These are phyloP conservation scores for Ampelomyces quisqualis DNA, from an alignment of 2,329 filamentous ascomycete genomes.

Conservation along the genomic window DNA sequence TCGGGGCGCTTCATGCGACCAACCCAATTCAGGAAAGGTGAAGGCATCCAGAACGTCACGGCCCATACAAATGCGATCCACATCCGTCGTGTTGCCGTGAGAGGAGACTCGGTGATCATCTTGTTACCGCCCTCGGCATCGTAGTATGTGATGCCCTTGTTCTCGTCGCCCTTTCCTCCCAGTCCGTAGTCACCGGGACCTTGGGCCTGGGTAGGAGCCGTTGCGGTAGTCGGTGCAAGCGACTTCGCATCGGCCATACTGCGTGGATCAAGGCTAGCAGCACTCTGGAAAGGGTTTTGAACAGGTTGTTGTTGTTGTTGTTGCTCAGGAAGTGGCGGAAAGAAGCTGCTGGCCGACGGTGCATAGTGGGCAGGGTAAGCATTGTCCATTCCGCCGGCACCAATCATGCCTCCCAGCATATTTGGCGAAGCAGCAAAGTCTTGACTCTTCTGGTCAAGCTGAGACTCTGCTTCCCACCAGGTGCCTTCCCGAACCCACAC, in stretches of 20 bases:
- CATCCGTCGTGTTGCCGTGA: constrained; percentile 63
- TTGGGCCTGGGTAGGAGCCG: constrained; percentile 48
- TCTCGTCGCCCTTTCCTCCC: constrained; percentile 77
- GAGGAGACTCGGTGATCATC: constrained; percentile 68
- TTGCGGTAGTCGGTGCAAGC: constrained; percentile 61
- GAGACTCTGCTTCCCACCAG: constrained; percentile 97
- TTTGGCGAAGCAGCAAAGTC: constrained; percentile 44
- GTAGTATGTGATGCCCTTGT: constrained; percentile 57
- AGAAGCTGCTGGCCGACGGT: constrained; percentile 63
- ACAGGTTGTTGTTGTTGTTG: constrained; percentile 58
- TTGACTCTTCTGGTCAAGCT: constrained; percentile 82
- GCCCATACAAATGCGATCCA: constrained; percentile 87
- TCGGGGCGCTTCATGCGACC: constrained; percentile 97
- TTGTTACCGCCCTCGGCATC: constrained; percentile 80
- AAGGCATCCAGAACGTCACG: constrained; percentile 92
- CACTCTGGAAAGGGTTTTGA: constrained; percentile 66
- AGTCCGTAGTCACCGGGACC: constrained; percentile 82
- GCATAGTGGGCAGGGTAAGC: constrained; percentile 66
- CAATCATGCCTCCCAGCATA: constrained; percentile 54
- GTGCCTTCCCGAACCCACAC: constrained; percentile 93
- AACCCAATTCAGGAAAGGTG: constrained; percentile 72
- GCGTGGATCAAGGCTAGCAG: constrained; percentile 48
- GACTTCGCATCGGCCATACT: constrained; percentile 47
- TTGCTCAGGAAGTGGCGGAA: constrained; percentile 59
- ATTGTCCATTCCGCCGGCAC: constrained; percentile 65